Percentiles rank a stretch among this genome's conserved stretches.
Conservation (phyloP, 2,329 filamentous ascomycete species). For the Fusarium metavorans region DNA sequence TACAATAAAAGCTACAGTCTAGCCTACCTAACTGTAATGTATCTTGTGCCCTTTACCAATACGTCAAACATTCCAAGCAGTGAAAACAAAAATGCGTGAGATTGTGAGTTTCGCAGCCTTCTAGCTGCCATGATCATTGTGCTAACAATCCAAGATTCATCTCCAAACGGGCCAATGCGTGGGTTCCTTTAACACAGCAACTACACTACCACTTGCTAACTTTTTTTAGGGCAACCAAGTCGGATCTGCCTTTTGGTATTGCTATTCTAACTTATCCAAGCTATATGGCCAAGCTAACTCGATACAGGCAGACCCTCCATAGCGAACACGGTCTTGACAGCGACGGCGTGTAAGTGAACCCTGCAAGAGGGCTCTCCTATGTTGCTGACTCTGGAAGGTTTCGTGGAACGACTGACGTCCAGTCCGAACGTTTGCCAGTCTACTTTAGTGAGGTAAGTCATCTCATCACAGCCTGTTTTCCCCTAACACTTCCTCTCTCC, state of each 20-base stretch:
- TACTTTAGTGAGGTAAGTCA: background rate
- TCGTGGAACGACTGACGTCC: background rate
- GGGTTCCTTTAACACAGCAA: background rate
- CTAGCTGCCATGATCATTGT: background rate
- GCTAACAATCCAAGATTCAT: slow-evolving; percentile 1
- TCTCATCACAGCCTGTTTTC: background rate
- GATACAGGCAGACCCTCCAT: background rate
- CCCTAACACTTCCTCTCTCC: background rate
- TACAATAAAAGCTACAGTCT: background rate
- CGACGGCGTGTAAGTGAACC: background rate
- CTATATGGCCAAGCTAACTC: background rate
- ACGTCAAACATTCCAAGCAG: background rate
- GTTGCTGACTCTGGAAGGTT: background rate
- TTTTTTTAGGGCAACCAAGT: background rate
- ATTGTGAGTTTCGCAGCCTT: background rate
- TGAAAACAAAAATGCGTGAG: background rate
- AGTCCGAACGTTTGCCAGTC: background rate
- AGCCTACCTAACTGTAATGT: background rate
- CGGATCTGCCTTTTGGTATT: background rate
- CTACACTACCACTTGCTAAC: background rate
- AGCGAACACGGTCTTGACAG: background rate
- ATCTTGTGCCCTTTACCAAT: background rate
- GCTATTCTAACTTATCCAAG: background rate
- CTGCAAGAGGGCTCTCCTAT: background rate
- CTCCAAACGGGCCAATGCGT: background rate